Conservation (phyloP, 352 stramenopile species). For the Lagenidium giganteum region DNA sequence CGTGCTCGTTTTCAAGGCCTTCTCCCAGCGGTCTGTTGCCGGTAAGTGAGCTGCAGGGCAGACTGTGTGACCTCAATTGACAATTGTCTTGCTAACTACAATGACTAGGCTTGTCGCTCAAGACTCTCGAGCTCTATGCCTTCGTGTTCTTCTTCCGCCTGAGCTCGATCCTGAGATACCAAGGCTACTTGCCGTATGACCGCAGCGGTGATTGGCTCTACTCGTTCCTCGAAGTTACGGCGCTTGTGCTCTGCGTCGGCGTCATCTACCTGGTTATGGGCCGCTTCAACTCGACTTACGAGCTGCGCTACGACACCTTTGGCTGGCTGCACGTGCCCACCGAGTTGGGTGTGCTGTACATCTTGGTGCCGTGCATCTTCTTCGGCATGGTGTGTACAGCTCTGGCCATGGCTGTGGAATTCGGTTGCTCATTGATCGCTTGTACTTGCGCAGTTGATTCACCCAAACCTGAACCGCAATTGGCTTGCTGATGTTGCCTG, state of each 20-base stretch:
- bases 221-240: slow-evolving; percentile 93
- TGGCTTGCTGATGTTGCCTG: slow-evolving; percentile 95
- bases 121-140: slow-evolving; percentile 97
- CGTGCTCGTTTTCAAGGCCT: slow-evolving; percentile 94
- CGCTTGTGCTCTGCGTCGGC: slow-evolving; percentile 81
- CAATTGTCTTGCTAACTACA: neutral
- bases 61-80: neutral
- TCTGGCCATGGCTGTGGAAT: slow-evolving; percentile 10
- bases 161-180: slow-evolving; percentile 96
- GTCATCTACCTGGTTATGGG: slow-evolving; percentile 90
- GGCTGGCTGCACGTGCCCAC: slow-evolving; percentile 85
- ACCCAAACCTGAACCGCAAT: slow-evolving; percentile 95
- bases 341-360: slow-evolving; percentile 81
- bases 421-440: slow-evolving; percentile 31
- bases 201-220: slow-evolving; percentile 98
- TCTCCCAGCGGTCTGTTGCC: slow-evolving; percentile 88
- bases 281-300: slow-evolving; percentile 95
- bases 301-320: slow-evolving; percentile 95
- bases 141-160: slow-evolving; percentile 97
- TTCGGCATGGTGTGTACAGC: slow-evolving; percentile 73
- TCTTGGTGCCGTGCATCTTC: slow-evolving; percentile 83
- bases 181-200: slow-evolving; percentile 93
- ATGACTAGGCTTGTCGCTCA: slow-evolving; percentile 87
- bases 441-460: slow-evolving; percentile 81
- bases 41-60: slow-evolving; percentile 20